phyloP scores from a whole-genome alignment of 331 rosid species.

The Pyracantha coccinea region DNA sequence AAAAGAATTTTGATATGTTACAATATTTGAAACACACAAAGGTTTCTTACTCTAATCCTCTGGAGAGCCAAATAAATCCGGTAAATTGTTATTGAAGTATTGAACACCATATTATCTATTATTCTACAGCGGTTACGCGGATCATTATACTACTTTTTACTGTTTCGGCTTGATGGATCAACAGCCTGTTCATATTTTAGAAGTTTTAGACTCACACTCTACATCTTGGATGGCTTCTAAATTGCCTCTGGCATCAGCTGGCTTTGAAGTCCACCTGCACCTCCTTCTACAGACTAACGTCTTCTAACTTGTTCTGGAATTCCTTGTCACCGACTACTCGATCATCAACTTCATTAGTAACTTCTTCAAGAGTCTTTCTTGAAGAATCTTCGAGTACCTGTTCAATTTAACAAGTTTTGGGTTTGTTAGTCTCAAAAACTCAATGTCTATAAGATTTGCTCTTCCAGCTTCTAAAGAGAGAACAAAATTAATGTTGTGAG shows the following conservation, averaged over 20 bases:
- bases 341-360: background rate
- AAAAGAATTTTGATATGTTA: background rate
- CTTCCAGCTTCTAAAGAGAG: background rate
- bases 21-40: background rate
- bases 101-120: background rate
- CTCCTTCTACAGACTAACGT: slow-evolving; percentile 7
- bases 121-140: background rate
- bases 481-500: background rate
- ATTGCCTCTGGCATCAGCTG: background rate
- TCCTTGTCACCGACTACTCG: slow-evolving; percentile 10
- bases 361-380: slow-evolving; percentile 18
- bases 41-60: background rate
- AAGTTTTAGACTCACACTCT: background rate
- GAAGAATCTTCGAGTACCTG: slow-evolving; percentile 15
- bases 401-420: background rate
- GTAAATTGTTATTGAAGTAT: background rate
- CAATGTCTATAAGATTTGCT: background rate
- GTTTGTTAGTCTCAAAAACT: background rate
- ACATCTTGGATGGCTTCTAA: background rate
- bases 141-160: background rate
- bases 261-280: slow-evolving; percentile 12
- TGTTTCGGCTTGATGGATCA: background rate
- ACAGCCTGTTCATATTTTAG: background rate
- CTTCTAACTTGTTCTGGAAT: background rate
- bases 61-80: background rate